Percentiles rank a stretch among this genome's conserved stretches.
These are phyloP conservation scores for Bromus sterilis DNA, from an alignment of 176 grass and related monocot genomes.

Conservation along the genomic window DNA sequence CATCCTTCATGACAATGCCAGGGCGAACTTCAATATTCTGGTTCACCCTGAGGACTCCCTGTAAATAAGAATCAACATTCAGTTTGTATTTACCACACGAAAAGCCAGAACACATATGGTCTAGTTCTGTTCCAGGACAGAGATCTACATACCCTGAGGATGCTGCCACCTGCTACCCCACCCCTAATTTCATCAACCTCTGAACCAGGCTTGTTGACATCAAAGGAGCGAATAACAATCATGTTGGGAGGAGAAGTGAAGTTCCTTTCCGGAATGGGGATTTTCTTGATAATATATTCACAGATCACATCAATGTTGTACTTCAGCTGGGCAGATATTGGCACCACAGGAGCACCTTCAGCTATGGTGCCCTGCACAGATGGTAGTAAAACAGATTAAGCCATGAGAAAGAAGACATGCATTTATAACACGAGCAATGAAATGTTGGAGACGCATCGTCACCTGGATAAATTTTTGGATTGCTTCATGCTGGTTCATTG, in stretches of 20 bases:
- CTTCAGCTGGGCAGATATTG: slow-evolving; percentile 82
- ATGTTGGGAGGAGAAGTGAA: slow-evolving; percentile 87
- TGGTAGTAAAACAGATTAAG: neutral
- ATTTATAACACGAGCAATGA: neutral
- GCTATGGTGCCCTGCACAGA: slow-evolving; percentile 76
- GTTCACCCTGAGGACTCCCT: slow-evolving; percentile 79
- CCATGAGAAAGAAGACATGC: neutral
- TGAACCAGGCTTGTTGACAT: slow-evolving; percentile 95
- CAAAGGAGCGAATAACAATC: slow-evolving; percentile 91
- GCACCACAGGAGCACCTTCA: slow-evolving; percentile 85
- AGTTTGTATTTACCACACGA: neutral
- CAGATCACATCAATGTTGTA: slow-evolving; percentile 88
- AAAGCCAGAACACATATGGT: neutral
- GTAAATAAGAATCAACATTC: neutral
- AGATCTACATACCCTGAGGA: slow-evolving; percentile 63
- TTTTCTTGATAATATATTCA: slow-evolving; percentile 89
- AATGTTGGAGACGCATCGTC: too few species aligned
- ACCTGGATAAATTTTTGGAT: slow-evolving; percentile 97
- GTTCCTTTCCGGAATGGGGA: slow-evolving; percentile 76
- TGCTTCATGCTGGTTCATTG: slow-evolving; percentile 87
- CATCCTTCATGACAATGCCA: slow-evolving; percentile 86
- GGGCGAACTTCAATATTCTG: slow-evolving; percentile 71
- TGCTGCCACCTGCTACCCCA: slow-evolving; percentile 85
- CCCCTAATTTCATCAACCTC: slow-evolving; percentile 91
- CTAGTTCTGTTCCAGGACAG: neutral